Conservation (phyloP, 257 asterid genomes). For the Fraxinus anomala region DNA sequence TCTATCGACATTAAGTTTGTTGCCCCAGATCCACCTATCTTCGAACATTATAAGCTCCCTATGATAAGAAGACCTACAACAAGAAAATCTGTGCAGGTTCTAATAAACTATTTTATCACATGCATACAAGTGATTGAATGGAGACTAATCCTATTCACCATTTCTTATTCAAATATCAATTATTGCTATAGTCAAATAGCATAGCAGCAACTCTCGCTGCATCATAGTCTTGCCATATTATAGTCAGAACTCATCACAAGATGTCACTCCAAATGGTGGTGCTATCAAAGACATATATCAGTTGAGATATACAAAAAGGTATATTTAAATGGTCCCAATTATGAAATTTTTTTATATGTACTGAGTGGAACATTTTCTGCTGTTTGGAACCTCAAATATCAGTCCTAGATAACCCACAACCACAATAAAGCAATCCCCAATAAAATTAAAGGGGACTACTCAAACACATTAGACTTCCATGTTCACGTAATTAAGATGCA, state of each 20-base stretch:
- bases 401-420: neutral
- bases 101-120: neutral
- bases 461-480: neutral
- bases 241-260: neutral
- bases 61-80: neutral
- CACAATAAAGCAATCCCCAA: neutral
- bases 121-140: neutral
- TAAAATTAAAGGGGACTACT: neutral
- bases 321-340: neutral
- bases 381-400: neutral
- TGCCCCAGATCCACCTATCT: neutral
- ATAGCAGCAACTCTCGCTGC: neutral
- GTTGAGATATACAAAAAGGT: neutral
- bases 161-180: slow-evolving; percentile 4
- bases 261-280: neutral
- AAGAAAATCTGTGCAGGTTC: neutral
- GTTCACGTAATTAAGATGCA: neutral
- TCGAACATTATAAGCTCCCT: neutral
- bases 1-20: neutral
- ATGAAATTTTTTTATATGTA: neutral
- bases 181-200: neutral
- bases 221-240: neutral
- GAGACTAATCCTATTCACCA: neutral
- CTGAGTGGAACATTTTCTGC: neutral
- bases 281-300: neutral